Base-by-base conservation (phyloP, 768 basidiomycete species). In the Russula emetica region DNA sequence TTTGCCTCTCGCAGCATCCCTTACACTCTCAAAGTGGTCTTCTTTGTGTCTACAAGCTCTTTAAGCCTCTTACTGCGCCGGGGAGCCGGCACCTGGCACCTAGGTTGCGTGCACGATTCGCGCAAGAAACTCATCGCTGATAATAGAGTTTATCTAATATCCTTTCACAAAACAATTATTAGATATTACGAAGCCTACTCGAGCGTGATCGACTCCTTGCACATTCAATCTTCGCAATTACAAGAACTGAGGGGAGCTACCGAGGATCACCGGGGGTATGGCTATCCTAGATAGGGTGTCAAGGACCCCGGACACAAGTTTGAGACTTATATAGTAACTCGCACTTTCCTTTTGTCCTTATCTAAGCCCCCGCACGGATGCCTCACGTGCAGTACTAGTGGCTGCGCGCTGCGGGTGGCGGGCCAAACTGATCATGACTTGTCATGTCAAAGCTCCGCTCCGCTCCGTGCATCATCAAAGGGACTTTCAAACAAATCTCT, bases 1-100 rank as follows among this genome's bases (percentile, higher is more conserved):
- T 55, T 55, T 55, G 54, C 54, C n/a, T 20, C 24, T 7, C 10
- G 16, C 14, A 40, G 34, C 11, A n/a, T 30, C n/a, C 14, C 20
- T 28, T 30, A 3, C 26, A 56, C 20, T 10, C 28, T 14, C 28
- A 28, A 16, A 47, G 45, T n/a, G 0, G 11, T 2, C 45, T 4
- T 26, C 51, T 28, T 28, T 26, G 7, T 14, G 24, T 0, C 49
- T 2, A 7, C 14, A 28, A 50, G 16, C 49, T 11, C n/a, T 22
- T 40, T 40, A 47, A 44, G 47, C 22, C 13, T 26, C 9, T 26
- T 2, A 26, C 14, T 10, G 63, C 57, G 63, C 63, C 63, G 34
- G 7, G 20, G 53, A 64, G 58, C 58, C 47, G 63, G 63, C 53
- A 32, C 16, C 18, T 38, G 53, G 58, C 26, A 49, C 53, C 5